These are phyloP conservation scores for Cytospora schulzeri DNA, from an alignment of 2,329 filamentous ascomycete species.

Conservation along the genomic window DNA sequence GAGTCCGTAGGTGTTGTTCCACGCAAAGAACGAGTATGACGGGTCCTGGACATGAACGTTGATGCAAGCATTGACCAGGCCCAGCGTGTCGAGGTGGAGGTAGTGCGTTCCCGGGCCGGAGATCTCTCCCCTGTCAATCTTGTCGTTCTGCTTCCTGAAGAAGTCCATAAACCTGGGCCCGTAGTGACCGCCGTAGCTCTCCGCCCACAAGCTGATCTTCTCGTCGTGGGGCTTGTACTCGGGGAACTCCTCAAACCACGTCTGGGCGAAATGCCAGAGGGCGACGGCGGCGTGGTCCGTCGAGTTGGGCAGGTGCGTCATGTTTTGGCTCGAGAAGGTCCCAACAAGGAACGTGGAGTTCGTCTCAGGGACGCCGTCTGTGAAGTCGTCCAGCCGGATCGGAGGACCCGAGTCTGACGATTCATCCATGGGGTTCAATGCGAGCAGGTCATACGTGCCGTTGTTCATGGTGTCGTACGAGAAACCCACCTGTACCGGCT, in stretches of 20 bases:
- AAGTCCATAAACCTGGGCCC: conserved; percentile 42
- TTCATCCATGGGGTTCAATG: conserved; percentile 16
- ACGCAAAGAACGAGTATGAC: conserved; percentile 23
- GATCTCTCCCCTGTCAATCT: conserved; percentile 24
- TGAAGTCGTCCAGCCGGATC: conserved; percentile 19
- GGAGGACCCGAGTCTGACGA: conserved; percentile 32
- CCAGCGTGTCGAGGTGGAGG: conserved; percentile 28
- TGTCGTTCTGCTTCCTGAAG: conserved; percentile 26
- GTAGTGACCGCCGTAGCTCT: conserved; percentile 41
- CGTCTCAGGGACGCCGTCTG: conserved; percentile 22
- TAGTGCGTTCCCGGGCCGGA: conserved; percentile 25
- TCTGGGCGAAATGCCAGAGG: conserved; percentile 58
- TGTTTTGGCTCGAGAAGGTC: conserved; percentile 52
- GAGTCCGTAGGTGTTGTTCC: conserved; percentile 53
- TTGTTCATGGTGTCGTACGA: conserved; percentile 36
- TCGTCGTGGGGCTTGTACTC: conserved; percentile 49
- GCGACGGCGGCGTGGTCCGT: conserved; percentile 53
- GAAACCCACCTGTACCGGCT: conserved; percentile 45
- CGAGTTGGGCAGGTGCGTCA: conserved; percentile 46
- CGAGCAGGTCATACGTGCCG: conserved; percentile 31
- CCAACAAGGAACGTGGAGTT: conserved; percentile 28
- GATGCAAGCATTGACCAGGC: conserved; percentile 26
- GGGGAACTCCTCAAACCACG: conserved; percentile 59
- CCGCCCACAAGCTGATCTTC: conserved; percentile 36
- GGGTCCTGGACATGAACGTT: conserved; percentile 10